These are phyloP conservation scores for Talaromyces sp. DNA, from an alignment of 2,329 filamentous ascomycete species.

Conservation along the genomic window DNA sequence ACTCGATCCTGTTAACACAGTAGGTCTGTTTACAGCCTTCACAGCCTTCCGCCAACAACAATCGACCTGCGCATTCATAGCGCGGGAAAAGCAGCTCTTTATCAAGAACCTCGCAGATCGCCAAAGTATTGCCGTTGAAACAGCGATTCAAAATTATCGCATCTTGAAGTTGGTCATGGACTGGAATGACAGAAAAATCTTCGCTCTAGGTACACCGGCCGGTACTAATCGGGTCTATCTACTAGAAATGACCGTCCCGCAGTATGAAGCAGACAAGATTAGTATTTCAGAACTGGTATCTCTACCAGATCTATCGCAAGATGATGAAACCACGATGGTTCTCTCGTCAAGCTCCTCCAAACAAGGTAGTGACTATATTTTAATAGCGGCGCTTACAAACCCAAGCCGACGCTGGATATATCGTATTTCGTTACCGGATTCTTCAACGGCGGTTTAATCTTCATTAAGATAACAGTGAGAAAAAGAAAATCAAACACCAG, in stretches of 20 bases:
- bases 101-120: constrained; percentile 21
- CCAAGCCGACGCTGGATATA: constrained; percentile 26
- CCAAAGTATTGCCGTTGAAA: constrained; percentile 16
- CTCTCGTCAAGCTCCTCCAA: constrained; percentile 3
- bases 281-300: constrained; percentile 4
- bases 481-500: not conserved
- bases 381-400: constrained; percentile 26
- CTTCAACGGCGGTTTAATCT: constrained; percentile 7
- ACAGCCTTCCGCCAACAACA: constrained; percentile 23
- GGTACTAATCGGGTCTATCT: constrained; percentile 25
- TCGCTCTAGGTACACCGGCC: constrained; percentile 25
- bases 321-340: constrained; percentile 14
- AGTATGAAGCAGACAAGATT: constrained; percentile 12
- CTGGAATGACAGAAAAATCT: constrained; percentile 22
- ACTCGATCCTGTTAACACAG: constrained; percentile 22
- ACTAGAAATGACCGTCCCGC: constrained; percentile 22
- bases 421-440: constrained; percentile 21
- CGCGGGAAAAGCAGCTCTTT: constrained; percentile 27
- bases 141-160: constrained; percentile 28
- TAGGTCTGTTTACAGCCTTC: constrained; percentile 31
- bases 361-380: constrained; percentile 18
- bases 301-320: constrained; percentile 13
- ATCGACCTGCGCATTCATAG: constrained; percentile 26
- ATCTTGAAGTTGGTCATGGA: constrained; percentile 28
- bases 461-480: constrained; percentile 11